Conservation (phyloP, 2,329 filamentous ascomycete genomes). For the Talaromyces sp. region DNA sequence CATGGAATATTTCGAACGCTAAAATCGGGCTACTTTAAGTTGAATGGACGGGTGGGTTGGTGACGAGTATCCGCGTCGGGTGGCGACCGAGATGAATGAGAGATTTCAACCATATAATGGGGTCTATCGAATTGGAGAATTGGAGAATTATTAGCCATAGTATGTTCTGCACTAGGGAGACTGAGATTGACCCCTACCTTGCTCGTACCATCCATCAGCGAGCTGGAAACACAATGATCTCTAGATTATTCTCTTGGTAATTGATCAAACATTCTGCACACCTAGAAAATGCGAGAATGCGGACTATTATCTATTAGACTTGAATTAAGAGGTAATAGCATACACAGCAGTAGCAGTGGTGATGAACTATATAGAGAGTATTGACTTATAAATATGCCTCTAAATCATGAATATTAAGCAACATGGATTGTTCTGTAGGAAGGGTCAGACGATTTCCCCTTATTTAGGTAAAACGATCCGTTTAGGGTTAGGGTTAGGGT, state of each 20-base stretch:
- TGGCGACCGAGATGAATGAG: no score
- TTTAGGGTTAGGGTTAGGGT: no score
- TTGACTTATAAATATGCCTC: constrained; percentile 9
- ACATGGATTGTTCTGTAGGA: no score
- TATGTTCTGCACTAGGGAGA: constrained; percentile 18
- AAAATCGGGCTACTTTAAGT: no score
- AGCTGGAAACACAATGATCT: constrained; percentile 16
- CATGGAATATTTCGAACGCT: no score
- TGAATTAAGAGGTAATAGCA: constrained; percentile 14
- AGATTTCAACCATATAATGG: no score
- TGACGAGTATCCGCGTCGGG: no score
- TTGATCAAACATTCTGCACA: constrained; percentile 4
- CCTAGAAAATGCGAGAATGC: constrained; percentile 19
- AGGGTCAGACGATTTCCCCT: no score
- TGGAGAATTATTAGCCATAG: no score
- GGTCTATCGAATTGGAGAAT: no score
- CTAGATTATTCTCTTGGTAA: constrained; percentile 10
- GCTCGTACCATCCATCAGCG: constrained; percentile 21
- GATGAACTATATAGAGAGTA: constrained; percentile 19
- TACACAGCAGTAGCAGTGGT: constrained; percentile 18
- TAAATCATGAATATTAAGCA: background rate
- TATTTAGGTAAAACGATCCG: no score
- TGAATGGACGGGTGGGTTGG: no score
- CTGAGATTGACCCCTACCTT: constrained; percentile 23
- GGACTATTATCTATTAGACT: constrained; percentile 10